Base-by-base conservation (phyloP, 331 rosid species). In the Rosa hybrid region DNA sequence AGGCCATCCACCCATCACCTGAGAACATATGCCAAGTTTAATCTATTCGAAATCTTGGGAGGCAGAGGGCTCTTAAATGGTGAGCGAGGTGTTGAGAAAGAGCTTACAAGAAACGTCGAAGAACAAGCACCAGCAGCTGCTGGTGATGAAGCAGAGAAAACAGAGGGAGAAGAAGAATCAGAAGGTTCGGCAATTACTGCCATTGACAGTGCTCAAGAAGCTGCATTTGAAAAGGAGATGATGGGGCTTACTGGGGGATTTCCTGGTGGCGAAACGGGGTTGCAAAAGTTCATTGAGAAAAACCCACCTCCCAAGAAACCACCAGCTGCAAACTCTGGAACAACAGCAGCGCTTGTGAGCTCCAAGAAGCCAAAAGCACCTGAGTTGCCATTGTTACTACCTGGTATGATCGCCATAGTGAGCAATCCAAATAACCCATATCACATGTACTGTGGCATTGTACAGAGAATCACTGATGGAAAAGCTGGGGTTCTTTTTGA, bases 321-420 rank as follows among this genome's bases (percentile, higher is more conserved):
- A 27, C 6, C 87, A 12, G 84, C 11, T 27, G 64, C 77, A 39
- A 71, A 46, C 5, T 51, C 83, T 5, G 78, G 48, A 41, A 46
- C 71, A 12, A 72, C 73, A 16, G 72, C 86, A 71, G 34, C 48
- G n/a, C 3, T 78, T 51, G 21, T 68, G 25, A 85, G 70, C 48
- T 69, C 90, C 6, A 83, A 82, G 83, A 95, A 91, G 85, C 88
- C 99, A 1, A 85, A 95, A 72, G 83, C 98, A 41, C 99, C 99
- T 6, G 93, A 93, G 80, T 81, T 95, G 83, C 99, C 99, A 34
- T 74, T 95, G 77, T 51, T 95, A 30, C 82, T 95, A 79, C 99
- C 99, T 16, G 99, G 99, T 57, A 95, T 95, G 99, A 95, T 93
- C 57, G 97, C 98, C 77, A 90, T 95, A 38, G 99, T 95, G 72